These are phyloP conservation scores for Lactarius evosmus DNA, from an alignment of 768 basidiomycete genomes.

Conservation along the genomic window DNA sequence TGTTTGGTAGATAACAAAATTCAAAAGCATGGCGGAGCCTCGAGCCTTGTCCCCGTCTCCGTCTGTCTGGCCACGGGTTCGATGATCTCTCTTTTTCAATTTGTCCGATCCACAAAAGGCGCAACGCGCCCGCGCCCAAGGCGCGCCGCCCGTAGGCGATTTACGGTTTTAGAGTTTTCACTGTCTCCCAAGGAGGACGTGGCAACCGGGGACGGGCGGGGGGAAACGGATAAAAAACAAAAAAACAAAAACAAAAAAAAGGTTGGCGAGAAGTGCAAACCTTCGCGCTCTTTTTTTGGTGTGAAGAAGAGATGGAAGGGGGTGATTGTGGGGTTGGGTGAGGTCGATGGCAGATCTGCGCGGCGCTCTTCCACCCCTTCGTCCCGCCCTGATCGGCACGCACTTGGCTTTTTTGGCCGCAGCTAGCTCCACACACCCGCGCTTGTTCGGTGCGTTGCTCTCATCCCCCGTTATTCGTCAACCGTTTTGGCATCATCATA, in stretches of 20 bases:
- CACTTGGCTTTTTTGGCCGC: constrained; percentile 4
- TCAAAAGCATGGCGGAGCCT: background rate
- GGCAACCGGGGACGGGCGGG: background rate
- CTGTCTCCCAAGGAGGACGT: background rate
- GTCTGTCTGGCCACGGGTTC: background rate
- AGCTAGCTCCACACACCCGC: background rate
- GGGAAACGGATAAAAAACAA: background rate
- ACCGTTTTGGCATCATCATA: no score
- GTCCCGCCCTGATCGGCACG: background rate
- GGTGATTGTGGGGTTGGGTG: background rate
- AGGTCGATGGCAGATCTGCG: background rate
- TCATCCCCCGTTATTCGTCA: background rate
- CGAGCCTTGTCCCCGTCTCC: background rate
- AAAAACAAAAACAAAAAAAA: background rate
- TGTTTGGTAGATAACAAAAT: background rate
- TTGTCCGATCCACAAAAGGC: background rate
- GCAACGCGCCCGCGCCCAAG: constrained; percentile 9
- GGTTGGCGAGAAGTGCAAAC: background rate
- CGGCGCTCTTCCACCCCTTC: no score
- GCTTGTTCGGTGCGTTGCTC: background rate
- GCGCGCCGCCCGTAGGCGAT: constrained; percentile 1
- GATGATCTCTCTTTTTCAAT: background rate
- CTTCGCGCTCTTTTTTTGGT: background rate
- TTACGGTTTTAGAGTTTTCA: background rate
- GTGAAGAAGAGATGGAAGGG: no score